These are phyloP conservation scores for Ceratocystis albifundus DNA, from an alignment of 2,329 filamentous ascomycete species.

Conservation along the genomic window DNA sequence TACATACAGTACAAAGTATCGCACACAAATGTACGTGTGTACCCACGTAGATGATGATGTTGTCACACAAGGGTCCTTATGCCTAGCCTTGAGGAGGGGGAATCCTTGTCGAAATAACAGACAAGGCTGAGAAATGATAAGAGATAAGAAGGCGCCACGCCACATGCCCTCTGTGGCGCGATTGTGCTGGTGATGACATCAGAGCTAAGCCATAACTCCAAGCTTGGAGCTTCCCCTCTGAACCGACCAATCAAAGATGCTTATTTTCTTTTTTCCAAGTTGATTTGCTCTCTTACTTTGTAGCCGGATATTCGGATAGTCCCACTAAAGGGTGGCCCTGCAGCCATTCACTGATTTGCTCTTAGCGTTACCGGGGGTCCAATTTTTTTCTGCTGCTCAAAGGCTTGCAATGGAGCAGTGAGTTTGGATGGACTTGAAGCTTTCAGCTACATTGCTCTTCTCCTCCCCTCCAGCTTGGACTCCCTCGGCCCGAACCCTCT, in stretches of 20 bases:
- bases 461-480: not conserved
- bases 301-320: not conserved
- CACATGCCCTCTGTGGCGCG: not conserved
- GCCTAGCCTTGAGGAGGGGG: too few relatives aligned
- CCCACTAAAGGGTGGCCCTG: not conserved
- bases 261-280: not conserved
- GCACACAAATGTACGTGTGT: too few relatives aligned
- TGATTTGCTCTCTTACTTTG: not conserved
- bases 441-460: not conserved
- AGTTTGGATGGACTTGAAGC: constrained; percentile 5
- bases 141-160: not conserved
- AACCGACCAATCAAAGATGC: not conserved
- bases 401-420: not conserved
- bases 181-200: not conserved
- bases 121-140: constrained; percentile 1
- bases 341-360: not conserved
- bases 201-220: not conserved
- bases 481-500: not conserved
- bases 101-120: too few relatives aligned
- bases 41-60: not conserved
- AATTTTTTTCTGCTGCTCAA: not conserved
- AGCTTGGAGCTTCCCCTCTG: not conserved
- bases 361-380: not conserved
- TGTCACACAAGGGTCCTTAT: not conserved
- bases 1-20: too few relatives aligned